Evolutionary conservation across 805 yeast species (phyloP).

Genomic region (Metahyphopichia silvanorum): DNA sequence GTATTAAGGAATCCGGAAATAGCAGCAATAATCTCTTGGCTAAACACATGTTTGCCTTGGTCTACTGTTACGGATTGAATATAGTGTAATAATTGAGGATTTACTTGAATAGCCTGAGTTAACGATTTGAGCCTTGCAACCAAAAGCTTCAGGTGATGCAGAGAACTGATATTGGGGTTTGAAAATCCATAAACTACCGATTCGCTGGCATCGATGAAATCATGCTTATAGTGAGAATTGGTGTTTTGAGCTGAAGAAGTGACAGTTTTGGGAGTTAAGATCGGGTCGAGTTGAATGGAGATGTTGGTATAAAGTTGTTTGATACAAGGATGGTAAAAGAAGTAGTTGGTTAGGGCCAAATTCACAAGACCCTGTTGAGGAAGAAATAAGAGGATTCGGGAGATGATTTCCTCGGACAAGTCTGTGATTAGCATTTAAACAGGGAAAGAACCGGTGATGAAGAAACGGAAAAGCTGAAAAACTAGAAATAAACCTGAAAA

Average conservation of each 20-base stretch:
- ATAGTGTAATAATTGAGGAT: constrained; percentile 17
- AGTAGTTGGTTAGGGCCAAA: constrained; percentile 31
- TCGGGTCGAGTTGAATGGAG: constrained; percentile 17
- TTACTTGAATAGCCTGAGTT: constrained; percentile 20
- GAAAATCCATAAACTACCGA: constrained; percentile 26
- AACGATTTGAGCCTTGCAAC: constrained; percentile 25
- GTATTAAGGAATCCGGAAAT: constrained; percentile 1
- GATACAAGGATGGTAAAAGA: constrained; percentile 31
- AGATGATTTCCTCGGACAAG: constrained; percentile 6
- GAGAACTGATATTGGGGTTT: constrained; percentile 5
- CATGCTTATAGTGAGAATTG: constrained; percentile 5
- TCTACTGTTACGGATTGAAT: constrained; percentile 15
- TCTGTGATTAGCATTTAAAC: constrained; percentile 3
- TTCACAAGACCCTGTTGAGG: constrained; percentile 30
- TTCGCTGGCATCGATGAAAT: constrained; percentile 17
- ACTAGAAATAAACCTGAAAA: no score
- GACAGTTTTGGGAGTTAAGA: constrained; percentile 5
- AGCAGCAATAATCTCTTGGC: not conserved
- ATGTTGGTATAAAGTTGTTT: constrained; percentile 24
- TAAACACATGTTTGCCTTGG: constrained; percentile 1
- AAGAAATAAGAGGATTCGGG: constrained; percentile 13
- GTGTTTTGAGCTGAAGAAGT: constrained; percentile 6
- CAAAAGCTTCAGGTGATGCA: constrained; percentile 21
- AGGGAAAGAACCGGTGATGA: no score
- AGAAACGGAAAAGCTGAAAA: no score